Evolutionary conservation across 805 yeast species (phyloP), one percentile per base, ranked within the genome.

Genomic region (Myxozyma sirexii): DNA sequence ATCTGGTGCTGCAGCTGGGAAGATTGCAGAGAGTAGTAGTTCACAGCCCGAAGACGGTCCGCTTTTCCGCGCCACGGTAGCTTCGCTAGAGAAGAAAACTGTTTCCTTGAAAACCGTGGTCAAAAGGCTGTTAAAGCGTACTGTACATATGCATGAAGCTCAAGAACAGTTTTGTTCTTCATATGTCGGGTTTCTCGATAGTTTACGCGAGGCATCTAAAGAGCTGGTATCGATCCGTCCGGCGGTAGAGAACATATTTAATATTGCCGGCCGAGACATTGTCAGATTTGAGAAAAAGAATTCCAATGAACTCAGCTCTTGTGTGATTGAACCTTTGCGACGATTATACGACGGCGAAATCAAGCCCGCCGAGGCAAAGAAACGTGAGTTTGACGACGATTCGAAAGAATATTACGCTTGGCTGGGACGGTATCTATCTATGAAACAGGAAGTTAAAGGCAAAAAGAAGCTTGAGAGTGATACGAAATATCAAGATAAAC

Each of bases 41-140:
- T 65, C 71, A n/a, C 75, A 73, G 56, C 74, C 76, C 5, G 80
- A 77, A 54, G 80, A 77, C 51, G 80, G 80, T 6, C 80, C 80
- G 2, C 69, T 75, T 23, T 77, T 77, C 65, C 69, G 80, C 19
- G 77, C 79, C 21, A 72, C 79, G 3, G 67, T 77, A 15, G 69
- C 73, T 13, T 60, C 68, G 6, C 68, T 77, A 65, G 80, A 77
- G 60, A 72, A 75, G 46, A 69, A 69, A 50, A 69, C 76, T 0
- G 70, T 71, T 6, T 58, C 65, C 26, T 61, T 76, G 50, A 76
- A 77, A 49, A 60, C 69, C 24, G 66, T 69, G 27, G 66, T 73
- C 39, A 77, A 77, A 62, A 69, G 66, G 56, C 65, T 77, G 3
- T 68, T 77, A 42, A 77, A 77, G 55, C 70, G 77, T 10, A 69